Base-by-base conservation (phyloP, 768 basidiomycete species). In the Pluteus cervinus region DNA sequence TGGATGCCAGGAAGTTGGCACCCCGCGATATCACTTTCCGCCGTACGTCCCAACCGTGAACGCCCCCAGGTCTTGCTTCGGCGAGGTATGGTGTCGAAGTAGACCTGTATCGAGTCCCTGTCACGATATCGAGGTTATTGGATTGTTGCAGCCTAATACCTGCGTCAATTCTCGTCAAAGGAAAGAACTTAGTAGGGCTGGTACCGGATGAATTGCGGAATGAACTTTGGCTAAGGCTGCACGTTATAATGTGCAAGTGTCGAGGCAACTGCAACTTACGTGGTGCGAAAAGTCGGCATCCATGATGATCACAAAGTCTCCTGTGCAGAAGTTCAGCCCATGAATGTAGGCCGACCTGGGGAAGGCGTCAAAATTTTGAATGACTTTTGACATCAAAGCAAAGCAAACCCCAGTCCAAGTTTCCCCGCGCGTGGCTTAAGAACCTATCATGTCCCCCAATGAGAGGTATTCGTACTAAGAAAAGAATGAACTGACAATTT, bases 261-360 rank as follows among this genome's bases (percentile, higher is more conserved):
- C 7, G 14, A 24, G 11, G 6, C 7, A 36, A 36, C 52, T 24
- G 46, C 42, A 14, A 62, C 84, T 30, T 62, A 90, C 90, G 48
- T 94, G 91, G 53, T 94, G 91, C 4, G 89, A 92, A 60, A 94
- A 92, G 63, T 94, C 91, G 35, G 91, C 91, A 50, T 94, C 91
- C 91, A 94, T 94, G 56, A 94, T 93, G 53, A 93, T 87, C 15
- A 92, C 88, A 62, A 92, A 94, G 60, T 89, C 87, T 7, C 91
- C 91, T 0, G 81, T 81, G 48, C 83, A 85, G 59, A 86, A 93
- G 49, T 88, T 81, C 33, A 94, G 68, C 9, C 91, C 91, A 53
- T 94, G 86, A 24, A 93, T 86, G 54, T 94, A 94, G 23, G 91
- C 91, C 15, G 91, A 92, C 39, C 88, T 91, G 44, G 63, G 24